phyloP scores from a whole-genome alignment of 2,329 filamentous ascomycete genomes.

The Xylaria sp. region DNA sequence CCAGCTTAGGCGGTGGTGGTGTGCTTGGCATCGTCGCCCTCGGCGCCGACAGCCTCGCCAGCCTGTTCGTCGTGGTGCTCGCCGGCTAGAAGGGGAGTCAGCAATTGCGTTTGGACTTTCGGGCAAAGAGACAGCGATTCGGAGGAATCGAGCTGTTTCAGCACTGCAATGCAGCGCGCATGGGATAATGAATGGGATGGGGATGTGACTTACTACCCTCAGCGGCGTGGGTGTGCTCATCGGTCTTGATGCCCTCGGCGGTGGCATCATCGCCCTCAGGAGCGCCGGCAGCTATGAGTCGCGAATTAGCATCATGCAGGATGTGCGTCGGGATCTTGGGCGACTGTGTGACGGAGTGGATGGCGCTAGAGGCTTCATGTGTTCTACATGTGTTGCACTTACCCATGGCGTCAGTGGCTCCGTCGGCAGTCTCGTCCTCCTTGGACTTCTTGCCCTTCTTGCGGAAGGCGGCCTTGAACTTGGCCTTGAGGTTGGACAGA shows the following conservation, averaged over 20 bases:
- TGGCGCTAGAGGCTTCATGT: not conserved
- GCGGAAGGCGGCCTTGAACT: conserved; percentile 42
- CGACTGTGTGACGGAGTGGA: not conserved
- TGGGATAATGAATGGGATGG: not conserved
- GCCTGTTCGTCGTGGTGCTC: conserved; percentile 7
- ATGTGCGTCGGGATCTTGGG: not conserved
- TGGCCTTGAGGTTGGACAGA: conserved; percentile 51
- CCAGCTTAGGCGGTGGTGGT: conserved; percentile 4
- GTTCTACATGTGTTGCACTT: conserved; percentile 7
- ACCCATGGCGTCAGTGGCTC: conserved; percentile 10
- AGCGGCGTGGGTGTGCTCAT: conserved; percentile 20
- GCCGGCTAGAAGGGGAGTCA: conserved; percentile 13
- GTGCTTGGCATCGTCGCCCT: conserved; percentile 10
- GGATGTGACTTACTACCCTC: conserved; percentile 28
- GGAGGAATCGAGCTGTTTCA: not conserved
- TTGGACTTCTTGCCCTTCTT: conserved; percentile 24
- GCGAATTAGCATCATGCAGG: conserved; percentile 7
- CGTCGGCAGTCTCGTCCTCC: conserved; percentile 25
- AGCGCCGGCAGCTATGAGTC: conserved; percentile 6
- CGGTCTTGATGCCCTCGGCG: conserved; percentile 29
- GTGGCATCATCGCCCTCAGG: conserved; percentile 12
- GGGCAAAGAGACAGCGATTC: not conserved
- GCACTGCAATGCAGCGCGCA: conserved; percentile 1
- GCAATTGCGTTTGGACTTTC: conserved; percentile 9
- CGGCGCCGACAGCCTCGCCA: conserved; percentile 21